Conservation (phyloP, 139 green algal species). For the Closterium sp. region DNA sequence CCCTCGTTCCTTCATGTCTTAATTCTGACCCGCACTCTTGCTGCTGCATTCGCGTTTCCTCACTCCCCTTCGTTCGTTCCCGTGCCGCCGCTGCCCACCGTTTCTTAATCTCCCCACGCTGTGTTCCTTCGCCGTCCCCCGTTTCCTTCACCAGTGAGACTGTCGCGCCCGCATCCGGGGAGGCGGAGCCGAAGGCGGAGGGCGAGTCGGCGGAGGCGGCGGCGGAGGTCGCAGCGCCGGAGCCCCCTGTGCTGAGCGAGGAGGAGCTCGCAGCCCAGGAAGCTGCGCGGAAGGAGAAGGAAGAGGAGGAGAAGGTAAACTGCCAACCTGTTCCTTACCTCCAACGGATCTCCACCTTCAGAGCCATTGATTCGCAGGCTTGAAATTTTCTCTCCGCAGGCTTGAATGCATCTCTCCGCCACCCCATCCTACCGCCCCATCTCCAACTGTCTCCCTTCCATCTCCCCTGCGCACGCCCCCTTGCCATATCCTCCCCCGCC, state of each 20-base stretch:
- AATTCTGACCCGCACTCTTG: neutral
- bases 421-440: neutral
- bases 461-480: too few species aligned
- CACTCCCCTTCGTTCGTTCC: neutral
- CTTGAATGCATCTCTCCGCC: neutral
- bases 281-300: neutral
- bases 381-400: neutral
- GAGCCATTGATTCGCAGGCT: too few species aligned
- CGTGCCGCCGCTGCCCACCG: neutral
- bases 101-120: neutral
- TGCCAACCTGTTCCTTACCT: too few species aligned
- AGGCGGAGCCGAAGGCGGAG: neutral
- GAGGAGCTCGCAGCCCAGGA: neutral
- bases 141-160: neutral
- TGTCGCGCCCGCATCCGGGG: neutral
- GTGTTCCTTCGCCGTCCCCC: neutral
- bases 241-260: neutral
- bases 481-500: neutral
- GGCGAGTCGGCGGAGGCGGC: neutral
- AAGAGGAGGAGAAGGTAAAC: slow-evolving; percentile 35
- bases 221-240: neutral
- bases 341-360: too few species aligned
- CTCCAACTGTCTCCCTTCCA: too few species aligned
- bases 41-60: too few species aligned
- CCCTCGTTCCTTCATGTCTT: neutral